Evolutionary conservation across 2,329 filamentous ascomycete species (phyloP).

Genomic region (Cordyceps cicadae): DNA sequence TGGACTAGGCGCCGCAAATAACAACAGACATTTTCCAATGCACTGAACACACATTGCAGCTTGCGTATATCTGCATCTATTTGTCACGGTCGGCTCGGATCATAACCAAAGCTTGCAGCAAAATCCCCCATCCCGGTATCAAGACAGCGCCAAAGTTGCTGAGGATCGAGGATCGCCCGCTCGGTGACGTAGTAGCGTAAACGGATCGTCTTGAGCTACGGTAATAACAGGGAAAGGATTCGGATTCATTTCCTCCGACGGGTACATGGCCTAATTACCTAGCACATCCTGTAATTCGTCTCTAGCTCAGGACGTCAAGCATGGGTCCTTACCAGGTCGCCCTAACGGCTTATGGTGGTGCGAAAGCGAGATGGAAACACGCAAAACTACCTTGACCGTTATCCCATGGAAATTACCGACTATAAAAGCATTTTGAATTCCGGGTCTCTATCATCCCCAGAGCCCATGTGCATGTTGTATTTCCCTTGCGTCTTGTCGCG

Average conservation of each 20-base stretch:
- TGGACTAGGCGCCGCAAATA: not conserved
- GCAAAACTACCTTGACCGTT: not conserved
- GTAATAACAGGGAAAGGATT: not conserved
- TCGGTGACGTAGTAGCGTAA: not conserved
- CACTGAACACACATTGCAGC: not conserved
- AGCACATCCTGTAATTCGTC: not conserved
- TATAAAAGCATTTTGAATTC: constrained; percentile 52
- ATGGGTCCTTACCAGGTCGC: not conserved
- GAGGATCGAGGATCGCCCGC: not conserved
- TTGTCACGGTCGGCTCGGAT: not conserved
- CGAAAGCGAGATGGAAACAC: not conserved
- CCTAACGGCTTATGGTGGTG: not conserved
- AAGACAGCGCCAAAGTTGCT: not conserved
- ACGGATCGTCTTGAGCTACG: not conserved
- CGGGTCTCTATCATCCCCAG: constrained; percentile 56
- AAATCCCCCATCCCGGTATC: not conserved
- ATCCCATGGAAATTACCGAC: not conserved
- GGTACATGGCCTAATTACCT: not conserved
- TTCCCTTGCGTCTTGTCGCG: constrained; percentile 52
- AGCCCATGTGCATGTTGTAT: constrained; percentile 48
- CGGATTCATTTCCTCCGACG: not conserved
- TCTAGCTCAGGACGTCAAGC: not conserved
- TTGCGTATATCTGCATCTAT: not conserved
- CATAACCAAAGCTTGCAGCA: not conserved
- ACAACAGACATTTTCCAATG: not conserved